Base-by-base conservation (phyloP, 1,139 yeast genomes). In the Diutina scorzettiae region DNA sequence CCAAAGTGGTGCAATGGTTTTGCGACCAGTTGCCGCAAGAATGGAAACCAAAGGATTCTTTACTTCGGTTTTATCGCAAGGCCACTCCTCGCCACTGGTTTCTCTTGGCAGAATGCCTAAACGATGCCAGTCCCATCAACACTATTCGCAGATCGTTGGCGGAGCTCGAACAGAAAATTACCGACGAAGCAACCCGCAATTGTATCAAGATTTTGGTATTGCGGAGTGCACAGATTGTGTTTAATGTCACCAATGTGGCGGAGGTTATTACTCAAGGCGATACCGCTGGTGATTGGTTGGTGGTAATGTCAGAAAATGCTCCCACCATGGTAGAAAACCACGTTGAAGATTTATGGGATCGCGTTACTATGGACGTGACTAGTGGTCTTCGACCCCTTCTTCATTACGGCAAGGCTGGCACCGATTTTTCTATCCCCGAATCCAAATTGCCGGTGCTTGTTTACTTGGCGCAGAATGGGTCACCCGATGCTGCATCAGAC, bases 191-290 rank as follows among this genome's bases (percentile, higher is more conserved):
- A 12, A 23, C 19, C 16, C 24, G 28, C 9, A 17, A 7, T 7
- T 21, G 27, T n/a, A 19, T 34, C 4, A 21, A 16, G 8, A 19
- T 34, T 3, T 17, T 34, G 12, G 39, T 34, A 5, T 14, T 34
- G 17, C 19, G 39, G 12, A 21, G 39, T 0, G 71, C 91, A 0
- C 69, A 75, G 31, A 60, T 81, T 17, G 53, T 81, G 20, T 80
- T 72, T 58, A 87, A 86, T 58, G 71, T 73, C 50, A 73, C 84
- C 25, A 82, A 78, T 49, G 66, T 85, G 23, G 60, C 71, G 0
- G 68, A 73, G 27, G 59, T 85, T 24, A 60, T 83, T 20, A 66
- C 65, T 25, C 55, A 66, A 24, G 64, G 78, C 5, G 68, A 67
- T 42, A 64, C 65, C 36, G 39, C 39, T 34, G 17, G 24, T 11